Conservation (phyloP, 2,329 filamentous ascomycete species). For the Simplicillium aogashimaense region DNA sequence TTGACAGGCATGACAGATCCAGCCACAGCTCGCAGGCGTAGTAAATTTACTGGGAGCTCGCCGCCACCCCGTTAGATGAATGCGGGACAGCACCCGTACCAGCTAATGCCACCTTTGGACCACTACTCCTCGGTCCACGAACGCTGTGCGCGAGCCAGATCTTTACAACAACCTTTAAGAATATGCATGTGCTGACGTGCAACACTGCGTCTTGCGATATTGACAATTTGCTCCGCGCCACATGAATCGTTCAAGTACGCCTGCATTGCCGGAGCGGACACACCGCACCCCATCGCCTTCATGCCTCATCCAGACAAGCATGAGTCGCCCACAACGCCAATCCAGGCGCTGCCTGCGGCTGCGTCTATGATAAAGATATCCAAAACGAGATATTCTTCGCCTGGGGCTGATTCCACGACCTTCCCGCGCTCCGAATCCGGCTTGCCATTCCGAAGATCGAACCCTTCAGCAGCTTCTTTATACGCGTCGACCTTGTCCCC, state of each 20-base stretch:
- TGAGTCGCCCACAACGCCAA: conserved; percentile 53
- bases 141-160: background rate
- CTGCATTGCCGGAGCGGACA: conserved; percentile 7
- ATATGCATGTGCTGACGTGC: conserved; percentile 17
- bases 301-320: conserved; percentile 62
- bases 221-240: conserved; percentile 10
- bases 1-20: background rate
- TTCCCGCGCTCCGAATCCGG: conserved; percentile 42
- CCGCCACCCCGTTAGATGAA: conserved; percentile 7
- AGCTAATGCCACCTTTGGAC: background rate
- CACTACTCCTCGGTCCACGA: background rate
- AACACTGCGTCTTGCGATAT: conserved; percentile 12
- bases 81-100: conserved; percentile 4
- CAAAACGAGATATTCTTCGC: conserved; percentile 50
- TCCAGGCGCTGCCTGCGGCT: conserved; percentile 60
- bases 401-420: conserved; percentile 35
- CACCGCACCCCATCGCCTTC: conserved; percentile 26
- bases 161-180: conserved; percentile 8
- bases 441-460: conserved; percentile 42
- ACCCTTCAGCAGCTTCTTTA: conserved; percentile 49
- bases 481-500: conserved; percentile 60
- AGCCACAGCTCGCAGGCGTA: conserved; percentile 4
- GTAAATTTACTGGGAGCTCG: background rate
- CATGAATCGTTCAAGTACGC: conserved; percentile 4
- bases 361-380: conserved; percentile 48